Conservation (phyloP, 2,329 filamentous ascomycete species). For the Aspergillus quadrilineatus region DNA sequence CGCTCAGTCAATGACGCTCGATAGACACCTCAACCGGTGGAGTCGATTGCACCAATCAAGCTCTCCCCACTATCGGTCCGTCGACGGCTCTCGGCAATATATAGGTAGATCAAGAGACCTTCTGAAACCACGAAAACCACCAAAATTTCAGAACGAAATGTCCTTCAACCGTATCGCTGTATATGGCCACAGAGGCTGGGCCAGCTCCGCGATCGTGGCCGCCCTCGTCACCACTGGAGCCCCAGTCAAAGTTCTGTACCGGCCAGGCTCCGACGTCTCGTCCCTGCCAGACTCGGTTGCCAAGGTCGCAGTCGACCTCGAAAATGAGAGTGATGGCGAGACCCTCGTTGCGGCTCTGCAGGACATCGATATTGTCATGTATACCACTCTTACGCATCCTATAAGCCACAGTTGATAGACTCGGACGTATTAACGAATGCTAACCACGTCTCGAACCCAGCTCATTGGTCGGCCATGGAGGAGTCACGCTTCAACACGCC, state of each 20-base stretch:
- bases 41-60: too few relatives aligned
- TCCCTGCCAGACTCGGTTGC: slow-evolving; percentile 10
- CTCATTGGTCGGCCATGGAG: slow-evolving; percentile 22
- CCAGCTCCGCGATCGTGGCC: slow-evolving; percentile 16
- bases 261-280: slow-evolving; percentile 16
- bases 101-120: too few relatives aligned
- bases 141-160: slow-evolving; percentile 7
- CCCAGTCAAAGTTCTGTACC: slow-evolving; percentile 17
- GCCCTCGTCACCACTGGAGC: slow-evolving; percentile 19
- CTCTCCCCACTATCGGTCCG: too few relatives aligned
- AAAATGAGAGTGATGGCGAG: slow-evolving; percentile 8
- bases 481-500: slow-evolving; percentile 10
- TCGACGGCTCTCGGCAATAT: too few relatives aligned
- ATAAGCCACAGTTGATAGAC: not conserved
- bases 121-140: too few relatives aligned
- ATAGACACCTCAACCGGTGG: too few relatives aligned
- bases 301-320: slow-evolving; percentile 16
- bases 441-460: slow-evolving; percentile 7
- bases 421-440: not conserved
- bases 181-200: slow-evolving; percentile 23
- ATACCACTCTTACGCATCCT: not conserved
- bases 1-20: too few relatives aligned
- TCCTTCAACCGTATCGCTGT: slow-evolving; percentile 24
- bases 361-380: slow-evolving; percentile 24
- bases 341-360: slow-evolving; percentile 10